phyloP scores from a whole-genome alignment of 2,329 filamentous ascomycete species.

The Epichloe sp. region DNA sequence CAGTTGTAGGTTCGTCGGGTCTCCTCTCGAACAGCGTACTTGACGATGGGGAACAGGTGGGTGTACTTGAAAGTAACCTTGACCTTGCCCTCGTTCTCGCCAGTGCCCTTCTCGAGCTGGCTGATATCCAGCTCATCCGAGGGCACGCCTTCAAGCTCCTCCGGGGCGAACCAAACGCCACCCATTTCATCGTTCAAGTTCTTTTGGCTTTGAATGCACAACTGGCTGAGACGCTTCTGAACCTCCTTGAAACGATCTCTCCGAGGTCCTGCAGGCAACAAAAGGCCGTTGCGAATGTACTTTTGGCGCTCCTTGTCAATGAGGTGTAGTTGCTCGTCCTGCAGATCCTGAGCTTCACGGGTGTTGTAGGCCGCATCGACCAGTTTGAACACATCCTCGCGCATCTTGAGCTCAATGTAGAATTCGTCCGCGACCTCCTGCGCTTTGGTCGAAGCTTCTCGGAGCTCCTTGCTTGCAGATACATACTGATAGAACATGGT shows the following conservation, averaged over 20 bases:
- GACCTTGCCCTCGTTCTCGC: slow-evolving; percentile 59
- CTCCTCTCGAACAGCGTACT: slow-evolving; percentile 60
- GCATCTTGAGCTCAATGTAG: slow-evolving; percentile 64
- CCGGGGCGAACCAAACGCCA: slow-evolving; percentile 63
- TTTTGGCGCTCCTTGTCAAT: slow-evolving; percentile 66
- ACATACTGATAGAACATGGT: slow-evolving; percentile 73
- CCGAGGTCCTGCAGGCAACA: slow-evolving; percentile 54
- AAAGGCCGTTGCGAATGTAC: slow-evolving; percentile 65
- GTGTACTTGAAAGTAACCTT: slow-evolving; percentile 75
- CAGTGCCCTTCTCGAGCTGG: slow-evolving; percentile 56
- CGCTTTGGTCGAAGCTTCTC: slow-evolving; percentile 64
- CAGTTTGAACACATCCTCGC: slow-evolving; percentile 64
- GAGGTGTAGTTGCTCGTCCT: slow-evolving; percentile 57
- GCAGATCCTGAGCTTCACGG: slow-evolving; percentile 40
- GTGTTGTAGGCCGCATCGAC: slow-evolving; percentile 45
- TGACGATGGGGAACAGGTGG: slow-evolving; percentile 64
- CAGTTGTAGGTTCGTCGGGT: slow-evolving; percentile 40
- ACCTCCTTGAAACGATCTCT: slow-evolving; percentile 76
- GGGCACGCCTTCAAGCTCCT: slow-evolving; percentile 65
- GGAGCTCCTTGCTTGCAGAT: slow-evolving; percentile 51
- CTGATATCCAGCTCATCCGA: slow-evolving; percentile 52
- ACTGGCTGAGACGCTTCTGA: slow-evolving; percentile 63
- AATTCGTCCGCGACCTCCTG: slow-evolving; percentile 68
- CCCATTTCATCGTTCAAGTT: slow-evolving; percentile 73
- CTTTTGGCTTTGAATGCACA: slow-evolving; percentile 65